phyloP scores from a whole-genome alignment of 1,139 yeast genomes.

The Yamadazyma diddensiae region DNA sequence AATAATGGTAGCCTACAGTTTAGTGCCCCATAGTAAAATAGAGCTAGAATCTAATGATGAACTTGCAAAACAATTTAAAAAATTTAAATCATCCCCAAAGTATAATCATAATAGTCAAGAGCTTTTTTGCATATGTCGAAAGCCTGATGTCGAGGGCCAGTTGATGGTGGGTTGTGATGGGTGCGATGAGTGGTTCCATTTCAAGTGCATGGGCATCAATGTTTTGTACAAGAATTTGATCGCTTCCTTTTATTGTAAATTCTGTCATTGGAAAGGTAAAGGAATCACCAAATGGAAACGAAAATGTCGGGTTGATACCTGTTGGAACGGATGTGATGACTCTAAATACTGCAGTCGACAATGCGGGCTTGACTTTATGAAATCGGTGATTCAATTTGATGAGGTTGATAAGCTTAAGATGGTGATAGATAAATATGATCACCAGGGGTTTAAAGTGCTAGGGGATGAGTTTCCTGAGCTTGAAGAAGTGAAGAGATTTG shows the following conservation, averaged over 20 bases:
- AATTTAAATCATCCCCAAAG: conserved; percentile 42
- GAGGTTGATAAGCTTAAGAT: conserved; percentile 8
- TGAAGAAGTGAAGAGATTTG: conserved; percentile 28
- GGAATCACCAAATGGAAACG: conserved; percentile 65
- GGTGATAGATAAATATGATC: conserved; percentile 15
- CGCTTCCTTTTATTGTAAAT: conserved; percentile 68
- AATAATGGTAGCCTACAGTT: conserved; percentile 6
- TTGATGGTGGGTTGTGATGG: conserved; percentile 92
- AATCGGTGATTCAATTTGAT: conserved; percentile 7
- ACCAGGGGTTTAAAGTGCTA: conserved; percentile 18
- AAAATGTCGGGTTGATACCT: conserved; percentile 63
- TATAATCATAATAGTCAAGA: conserved; percentile 54
- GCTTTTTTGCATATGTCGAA: conserved; percentile 74
- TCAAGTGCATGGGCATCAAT: conserved; percentile 67
- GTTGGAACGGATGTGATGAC: conserved; percentile 49
- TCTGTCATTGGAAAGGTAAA: conserved; percentile 54
- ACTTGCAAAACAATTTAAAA: conserved; percentile 44
- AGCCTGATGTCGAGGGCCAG: conserved; percentile 74
- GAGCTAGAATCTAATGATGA: conserved; percentile 32
- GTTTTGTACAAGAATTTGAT: conserved; percentile 55
- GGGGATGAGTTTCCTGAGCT: conserved; percentile 43
- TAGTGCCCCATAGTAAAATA: conserved; percentile 7
- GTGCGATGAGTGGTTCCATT: conserved; percentile 95
- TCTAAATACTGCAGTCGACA: conserved; percentile 76
- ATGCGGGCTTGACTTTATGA: conserved; percentile 65